Base-by-base conservation (phyloP, 2,329 filamentous ascomycete species). In the Neofusicoccum parvum region DNA sequence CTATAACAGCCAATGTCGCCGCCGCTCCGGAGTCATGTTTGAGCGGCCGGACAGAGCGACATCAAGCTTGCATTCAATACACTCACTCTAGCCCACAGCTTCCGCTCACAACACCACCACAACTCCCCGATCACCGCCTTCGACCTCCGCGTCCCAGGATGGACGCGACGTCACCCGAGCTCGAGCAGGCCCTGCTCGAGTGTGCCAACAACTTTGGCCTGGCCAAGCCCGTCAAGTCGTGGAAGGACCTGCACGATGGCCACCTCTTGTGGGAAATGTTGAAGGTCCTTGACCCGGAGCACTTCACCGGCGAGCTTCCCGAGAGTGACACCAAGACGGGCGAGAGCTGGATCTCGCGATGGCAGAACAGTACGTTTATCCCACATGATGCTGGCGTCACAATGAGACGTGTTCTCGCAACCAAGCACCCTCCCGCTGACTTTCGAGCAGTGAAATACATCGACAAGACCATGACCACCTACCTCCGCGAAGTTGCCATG, bases 341-440 rank as follows among this genome's bases (percentile, higher is more conserved):
- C 36, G 79, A 80, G 68, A 81, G 82, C 67, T 84, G 82, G 82
- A 83, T 83, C 58, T 78, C 80, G 53, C 76, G 79, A 77, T 83
- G 82, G 82, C 82, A 84, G 76, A 84, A 84, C 68, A 71, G 69
- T 75, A 65, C 15, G 67, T 39, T 27, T 6, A 36, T 36, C 27
- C 54, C 39, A 10, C 45, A 17, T 34, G 23, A 5, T 39, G 39
- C 39, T 46, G 54, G 23, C 39, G 39, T 20, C 36, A 14, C 1
- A 2, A 46, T 41, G 39, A 39, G 27, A 12, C 50, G 43, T 10
- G n/a, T 56, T 11, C 6, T 17, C 11, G 15, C 23, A 20, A 10
- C 34, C 11, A 15, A 6, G 5, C n/a, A 17, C 37, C 15, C 37
- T 36, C 12, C 39, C 32, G 68, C 65, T 69, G 32, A 68, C 50